Evolutionary conservation across 805 yeast genomes (phyloP), one percentile per base, ranked within the genome.

Genomic region (Vanderwaltozyma verrucispora): DNA sequence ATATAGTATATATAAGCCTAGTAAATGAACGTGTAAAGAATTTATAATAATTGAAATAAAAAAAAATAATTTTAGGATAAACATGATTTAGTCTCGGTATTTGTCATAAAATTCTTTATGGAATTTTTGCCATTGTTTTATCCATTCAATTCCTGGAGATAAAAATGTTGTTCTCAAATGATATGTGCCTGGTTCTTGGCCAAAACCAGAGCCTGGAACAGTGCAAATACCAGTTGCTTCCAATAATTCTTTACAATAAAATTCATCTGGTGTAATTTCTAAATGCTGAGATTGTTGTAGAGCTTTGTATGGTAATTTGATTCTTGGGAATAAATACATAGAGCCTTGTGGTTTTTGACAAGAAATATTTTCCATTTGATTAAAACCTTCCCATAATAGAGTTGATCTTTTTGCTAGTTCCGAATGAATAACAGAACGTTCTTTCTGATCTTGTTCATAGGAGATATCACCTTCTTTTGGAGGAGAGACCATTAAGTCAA

Each of bases 201-300:
- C 96, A 52, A 92, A 92, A 0, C 99, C 99, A 25, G 86, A 77
- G 29, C 98, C 99, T 23, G 99, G 97, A 44, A 92, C 94, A 31
- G 94, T 85, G 63, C 99, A 92, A 43, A 92, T 86, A 49, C 99
- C 99, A 6, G 98, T 87, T 33, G 65, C 60, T 46, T 89, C 89
- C 47, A 92, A 70, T 41, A 92, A 67, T 48, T 80, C 80, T 56
- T 80, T 69, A 61, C 96, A 88, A 66, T 92, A 92, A 46, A 82
- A 75, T 58, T 83, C 96, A 59, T 92, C 98, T 16, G 94, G 80
- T 31, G 71, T 65, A 50, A 75, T 55, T 18, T 74, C 75, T 23
- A 57, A 53, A 38, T 68, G 65, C 38, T 67, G 64, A 25, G 96
- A 94, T 30, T 68, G 69, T 20, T 66, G 67, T 34, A 75, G 65